phyloP scores from a whole-genome alignment of 495 filamentous ascomycete genomes.

The Aspergillus bertholletiae region DNA sequence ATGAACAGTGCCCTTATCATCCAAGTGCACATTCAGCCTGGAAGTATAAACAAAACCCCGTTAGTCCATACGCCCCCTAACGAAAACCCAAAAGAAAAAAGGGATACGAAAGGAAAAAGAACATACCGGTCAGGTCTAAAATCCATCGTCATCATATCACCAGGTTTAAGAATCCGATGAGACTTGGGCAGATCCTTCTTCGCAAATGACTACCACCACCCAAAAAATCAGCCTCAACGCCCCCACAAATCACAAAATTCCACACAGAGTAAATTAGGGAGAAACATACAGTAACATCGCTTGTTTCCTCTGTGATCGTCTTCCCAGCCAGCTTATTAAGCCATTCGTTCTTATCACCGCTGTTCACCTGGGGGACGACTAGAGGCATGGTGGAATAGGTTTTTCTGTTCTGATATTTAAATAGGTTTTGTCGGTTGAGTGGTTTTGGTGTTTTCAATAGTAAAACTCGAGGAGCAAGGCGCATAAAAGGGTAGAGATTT shows the following conservation, averaged over 20 bases:
- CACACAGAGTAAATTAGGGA: no score
- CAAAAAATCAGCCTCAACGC: slow-evolving; percentile 1
- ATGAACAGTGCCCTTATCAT: slow-evolving; percentile 68
- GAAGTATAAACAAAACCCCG: slow-evolving; percentile 13
- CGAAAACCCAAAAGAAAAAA: neutral
- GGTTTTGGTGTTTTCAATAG: no score
- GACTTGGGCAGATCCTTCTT: slow-evolving; percentile 67
- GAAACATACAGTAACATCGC: slow-evolving; percentile 45
- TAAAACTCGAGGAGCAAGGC: no score
- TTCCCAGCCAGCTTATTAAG: slow-evolving; percentile 72
- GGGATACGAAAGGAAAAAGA: no score
- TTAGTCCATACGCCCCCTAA: neutral
- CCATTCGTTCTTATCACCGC: slow-evolving; percentile 60
- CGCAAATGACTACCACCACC: slow-evolving; percentile 59
- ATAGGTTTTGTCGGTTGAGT: no score
- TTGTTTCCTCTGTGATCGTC: slow-evolving; percentile 51
- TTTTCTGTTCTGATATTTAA: neutral
- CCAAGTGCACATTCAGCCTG: slow-evolving; percentile 72
- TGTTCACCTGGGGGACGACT: slow-evolving; percentile 70
- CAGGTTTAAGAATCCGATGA: slow-evolving; percentile 65
- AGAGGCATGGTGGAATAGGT: slow-evolving; percentile 67
- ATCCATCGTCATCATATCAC: slow-evolving; percentile 59
- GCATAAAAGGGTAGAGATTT: no score
- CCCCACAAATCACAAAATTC: no score
- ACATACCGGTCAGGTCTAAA: slow-evolving; percentile 55